Evolutionary conservation across 805 yeast species (phyloP).

Genomic region (Metschnikowia rubicola): DNA sequence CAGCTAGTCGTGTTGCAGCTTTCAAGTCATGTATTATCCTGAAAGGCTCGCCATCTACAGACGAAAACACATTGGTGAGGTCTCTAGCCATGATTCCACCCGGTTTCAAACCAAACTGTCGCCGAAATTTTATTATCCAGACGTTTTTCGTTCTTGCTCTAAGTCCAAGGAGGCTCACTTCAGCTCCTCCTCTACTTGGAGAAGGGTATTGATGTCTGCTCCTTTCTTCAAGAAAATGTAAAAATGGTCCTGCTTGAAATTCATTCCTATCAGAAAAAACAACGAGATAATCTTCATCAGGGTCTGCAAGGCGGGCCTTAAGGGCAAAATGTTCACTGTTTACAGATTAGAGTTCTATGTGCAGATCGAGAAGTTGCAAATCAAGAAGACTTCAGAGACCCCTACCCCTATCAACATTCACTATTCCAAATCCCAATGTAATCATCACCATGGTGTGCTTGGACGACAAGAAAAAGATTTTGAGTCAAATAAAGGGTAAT

Average conservation of each 20-base stretch:
- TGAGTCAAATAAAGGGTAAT: conserved; percentile 97
- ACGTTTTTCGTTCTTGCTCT: conserved; percentile 99
- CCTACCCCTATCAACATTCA: conserved; percentile 96
- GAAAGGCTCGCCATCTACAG: no score
- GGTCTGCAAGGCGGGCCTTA: conserved; percentile 99
- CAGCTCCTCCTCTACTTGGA: conserved; percentile 93
- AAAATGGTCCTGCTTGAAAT: conserved; percentile 91
- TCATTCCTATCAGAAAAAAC: conserved; percentile 96
- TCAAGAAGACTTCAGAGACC: conserved; percentile 97
- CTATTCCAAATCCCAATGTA: conserved; percentile 64
- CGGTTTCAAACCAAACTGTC: background rate
- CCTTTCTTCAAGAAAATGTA: conserved; percentile 98
- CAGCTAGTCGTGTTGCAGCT: no score
- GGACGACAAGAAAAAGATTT: conserved; percentile 98
- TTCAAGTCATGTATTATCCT: no score
- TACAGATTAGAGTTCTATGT: conserved; percentile 98
- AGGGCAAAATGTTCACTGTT: conserved; percentile 95
- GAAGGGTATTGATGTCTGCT: conserved; percentile 94
- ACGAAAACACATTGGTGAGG: no score
- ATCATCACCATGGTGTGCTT: conserved; percentile 97
- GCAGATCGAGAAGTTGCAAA: conserved; percentile 95
- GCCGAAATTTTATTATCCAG: conserved; percentile 43
- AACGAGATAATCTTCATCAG: conserved; percentile 94
- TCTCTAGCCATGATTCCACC: background rate
- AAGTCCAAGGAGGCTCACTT: conserved; percentile 99